These are phyloP conservation scores for Choricystis sp. DNA, from an alignment of 139 green algal genomes.

Conservation along the genomic window DNA sequence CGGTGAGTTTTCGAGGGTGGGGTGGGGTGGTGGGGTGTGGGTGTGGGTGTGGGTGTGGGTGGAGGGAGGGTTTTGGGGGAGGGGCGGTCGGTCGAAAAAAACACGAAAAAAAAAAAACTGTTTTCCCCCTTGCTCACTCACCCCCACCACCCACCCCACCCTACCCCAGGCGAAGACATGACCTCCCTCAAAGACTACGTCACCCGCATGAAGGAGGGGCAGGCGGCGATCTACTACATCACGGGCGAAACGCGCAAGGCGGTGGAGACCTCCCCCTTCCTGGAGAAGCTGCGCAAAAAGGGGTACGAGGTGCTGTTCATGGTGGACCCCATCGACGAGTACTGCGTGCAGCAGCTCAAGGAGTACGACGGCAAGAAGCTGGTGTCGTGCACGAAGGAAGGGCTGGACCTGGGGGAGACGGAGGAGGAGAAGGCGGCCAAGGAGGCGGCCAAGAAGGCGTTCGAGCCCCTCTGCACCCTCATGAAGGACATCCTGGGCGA, in stretches of 20 bases:
- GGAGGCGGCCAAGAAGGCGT: constrained; percentile 90
- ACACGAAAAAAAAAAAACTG: constrained; percentile 30
- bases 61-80: too few relatives aligned
- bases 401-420: constrained; percentile 58
- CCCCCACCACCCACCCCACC: too few relatives aligned
- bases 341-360: constrained; percentile 99
- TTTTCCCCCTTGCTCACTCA: too few relatives aligned
- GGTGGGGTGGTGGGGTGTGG: constrained; percentile 6
- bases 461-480: constrained; percentile 83
- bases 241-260: constrained; percentile 90
- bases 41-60: too few relatives aligned
- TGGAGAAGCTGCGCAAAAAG: constrained; percentile 93
- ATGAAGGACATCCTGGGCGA: constrained; percentile 99
- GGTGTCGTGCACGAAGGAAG: constrained; percentile 94
- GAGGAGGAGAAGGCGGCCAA: constrained; percentile 54
- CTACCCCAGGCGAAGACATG: too few relatives aligned
- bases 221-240: constrained; percentile 99
- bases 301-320: constrained; percentile 98
- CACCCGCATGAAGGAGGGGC: constrained; percentile 97
- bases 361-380: constrained; percentile 99
- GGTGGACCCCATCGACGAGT: constrained; percentile 99
- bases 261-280: constrained; percentile 97
- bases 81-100: constrained; percentile 16
- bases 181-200: constrained; percentile 99
- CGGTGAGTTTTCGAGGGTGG: too few relatives aligned